These are phyloP conservation scores for Clonostachys solani DNA, from an alignment of 2,329 filamentous ascomycete species.

Conservation along the genomic window DNA sequence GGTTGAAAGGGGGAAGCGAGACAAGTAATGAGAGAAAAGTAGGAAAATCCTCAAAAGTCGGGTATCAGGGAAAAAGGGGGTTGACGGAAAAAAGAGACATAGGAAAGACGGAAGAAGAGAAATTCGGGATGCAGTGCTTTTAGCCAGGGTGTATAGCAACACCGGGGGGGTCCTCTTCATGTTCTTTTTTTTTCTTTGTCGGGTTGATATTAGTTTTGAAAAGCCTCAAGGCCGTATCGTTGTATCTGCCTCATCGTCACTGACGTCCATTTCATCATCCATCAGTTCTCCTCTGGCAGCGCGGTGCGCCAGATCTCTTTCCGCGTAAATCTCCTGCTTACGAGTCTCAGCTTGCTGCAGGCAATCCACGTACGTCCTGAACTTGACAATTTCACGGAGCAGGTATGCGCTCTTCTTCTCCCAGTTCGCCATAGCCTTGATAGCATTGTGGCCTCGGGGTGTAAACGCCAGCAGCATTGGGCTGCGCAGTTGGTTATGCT, in stretches of 20 bases:
- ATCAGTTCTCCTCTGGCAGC: slow-evolving; percentile 39
- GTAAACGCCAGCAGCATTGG: slow-evolving; percentile 90
- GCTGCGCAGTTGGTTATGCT: slow-evolving; percentile 82
- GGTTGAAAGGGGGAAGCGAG: too few relatives aligned
- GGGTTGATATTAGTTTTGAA: background rate
- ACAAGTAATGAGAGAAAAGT: background rate
- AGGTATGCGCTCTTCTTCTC: slow-evolving; percentile 92
- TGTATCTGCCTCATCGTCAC: slow-evolving; percentile 21
- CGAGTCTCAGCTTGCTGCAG: slow-evolving; percentile 66
- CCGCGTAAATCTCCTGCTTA: slow-evolving; percentile 67
- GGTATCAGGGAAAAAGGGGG: too few relatives aligned
- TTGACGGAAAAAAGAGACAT: too few relatives aligned
- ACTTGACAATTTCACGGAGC: slow-evolving; percentile 92
- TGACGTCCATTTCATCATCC: slow-evolving; percentile 27
- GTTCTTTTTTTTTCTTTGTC: too few relatives aligned
- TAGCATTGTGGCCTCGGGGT: slow-evolving; percentile 73
- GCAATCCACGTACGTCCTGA: slow-evolving; percentile 88
- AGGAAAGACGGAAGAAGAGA: too few relatives aligned
- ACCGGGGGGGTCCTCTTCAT: too few relatives aligned
- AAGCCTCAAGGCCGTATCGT: slow-evolving; percentile 21
- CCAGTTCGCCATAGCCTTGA: slow-evolving; percentile 92
- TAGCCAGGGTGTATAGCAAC: too few relatives aligned
- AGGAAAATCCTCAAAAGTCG: background rate
- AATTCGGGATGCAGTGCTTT: too few relatives aligned
- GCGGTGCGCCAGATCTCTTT: slow-evolving; percentile 48